Evolutionary conservation across 2,329 filamentous ascomycete species (phyloP), one percentile per base, ranked within the genome.

Genomic region (Sporothrix sp.): DNA sequence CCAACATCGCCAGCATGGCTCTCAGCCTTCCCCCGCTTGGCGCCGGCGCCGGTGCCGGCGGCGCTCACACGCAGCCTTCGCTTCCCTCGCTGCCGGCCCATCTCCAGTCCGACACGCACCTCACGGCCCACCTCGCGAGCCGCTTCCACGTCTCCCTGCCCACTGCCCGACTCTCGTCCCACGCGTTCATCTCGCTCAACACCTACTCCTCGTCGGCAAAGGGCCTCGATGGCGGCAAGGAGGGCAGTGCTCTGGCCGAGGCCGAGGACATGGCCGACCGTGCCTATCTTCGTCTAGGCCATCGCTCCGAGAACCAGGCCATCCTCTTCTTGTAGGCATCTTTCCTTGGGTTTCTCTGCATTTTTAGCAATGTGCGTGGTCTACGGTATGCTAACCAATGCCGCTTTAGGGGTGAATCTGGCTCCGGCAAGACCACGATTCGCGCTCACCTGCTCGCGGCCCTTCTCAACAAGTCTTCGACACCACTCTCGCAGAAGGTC

Each of bases 381-480:
- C n/a, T n/a, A n/a, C n/a, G n/a, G n/a, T n/a, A 52, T 55, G 54
- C 57, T 65, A 53, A 66, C 55, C 5, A n/a, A n/a, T n/a, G 14
- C 7, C 2, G 11, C 3, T 21, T 10, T 58, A 96, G 90, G 58
- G 93, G 93, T 67, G 93, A 98, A 76, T 95, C 89, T 52, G 93
- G 93, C 40, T 84, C 93, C 28, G 93, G 93, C 60, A 98, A 98
- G 72, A 96, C 93, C 0, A 98, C 93, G 0, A 75, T 97, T 61
- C 84, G 93, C 55, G 87, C 88, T 38, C 93, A 97, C 65, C 73
- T 96, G 50, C 73, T 98, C 40, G 85, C 89, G 21, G 81, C 90
- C 1, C 76, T 98, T 48, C 78, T 98, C 27, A 84, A 84, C 61
- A 95, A 90, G 65, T 93, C 90, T 2, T 89, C 88, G 0, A 97